phyloP scores from a whole-genome alignment of 768 basidiomycete species.

The Vishniacozyma victoriae region DNA sequence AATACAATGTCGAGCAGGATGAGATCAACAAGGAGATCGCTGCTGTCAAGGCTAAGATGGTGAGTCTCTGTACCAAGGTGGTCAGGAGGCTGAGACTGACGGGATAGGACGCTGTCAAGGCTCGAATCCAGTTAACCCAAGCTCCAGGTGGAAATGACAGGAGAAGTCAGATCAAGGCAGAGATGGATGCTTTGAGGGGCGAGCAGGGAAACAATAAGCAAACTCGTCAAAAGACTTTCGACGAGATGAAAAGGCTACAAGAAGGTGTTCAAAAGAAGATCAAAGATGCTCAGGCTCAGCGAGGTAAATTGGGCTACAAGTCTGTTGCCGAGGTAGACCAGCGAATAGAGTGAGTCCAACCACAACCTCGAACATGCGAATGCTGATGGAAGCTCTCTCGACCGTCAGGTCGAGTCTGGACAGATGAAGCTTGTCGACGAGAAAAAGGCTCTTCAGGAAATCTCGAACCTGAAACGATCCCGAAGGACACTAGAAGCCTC shows the following conservation, averaged over 20 bases:
- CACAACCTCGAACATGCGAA: not conserved
- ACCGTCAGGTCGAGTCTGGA: conserved; percentile 88
- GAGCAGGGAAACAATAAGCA: conserved; percentile 72
- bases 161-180: conserved; percentile 64
- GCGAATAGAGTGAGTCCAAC: conserved; percentile 65
- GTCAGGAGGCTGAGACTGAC: not conserved
- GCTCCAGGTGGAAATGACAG: conserved; percentile 58
- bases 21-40: conserved; percentile 79
- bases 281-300: conserved; percentile 77
- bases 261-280: conserved; percentile 79
- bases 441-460: conserved; percentile 89
- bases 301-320: conserved; percentile 72
- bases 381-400: conserved; percentile 58
- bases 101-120: conserved; percentile 38
- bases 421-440: conserved; percentile 88
- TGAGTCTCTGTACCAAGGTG: conserved; percentile 51
- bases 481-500: conserved; percentile 74
- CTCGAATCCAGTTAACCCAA: conserved; percentile 34
- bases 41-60: conserved; percentile 68
- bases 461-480: conserved; percentile 63
- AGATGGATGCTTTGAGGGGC: conserved; percentile 71
- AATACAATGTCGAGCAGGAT: conserved; percentile 79
- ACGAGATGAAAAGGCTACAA: conserved; percentile 72
- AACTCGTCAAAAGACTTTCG: conserved; percentile 56
- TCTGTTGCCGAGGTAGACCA: conserved; percentile 77